Percentiles rank a stretch among this genome's conserved stretches.
Conservation (phyloP, 208 protist species). For the Wallacemonas sp. region DNA sequence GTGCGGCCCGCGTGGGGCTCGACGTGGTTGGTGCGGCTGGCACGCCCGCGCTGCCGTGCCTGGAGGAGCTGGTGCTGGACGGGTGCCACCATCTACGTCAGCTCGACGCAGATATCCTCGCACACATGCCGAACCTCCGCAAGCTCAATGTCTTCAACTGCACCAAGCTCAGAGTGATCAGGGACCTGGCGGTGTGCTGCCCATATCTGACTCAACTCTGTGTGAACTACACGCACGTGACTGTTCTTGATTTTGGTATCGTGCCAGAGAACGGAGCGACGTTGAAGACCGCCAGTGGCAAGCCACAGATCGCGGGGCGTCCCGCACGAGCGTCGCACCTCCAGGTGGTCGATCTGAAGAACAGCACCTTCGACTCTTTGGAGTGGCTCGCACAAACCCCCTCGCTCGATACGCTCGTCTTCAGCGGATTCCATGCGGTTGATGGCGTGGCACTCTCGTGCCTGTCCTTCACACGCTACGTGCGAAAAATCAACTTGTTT, state of each 20-base stretch:
- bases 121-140: slow-evolving; percentile 11
- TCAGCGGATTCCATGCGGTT: slow-evolving; percentile 1
- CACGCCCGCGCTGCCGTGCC: not conserved
- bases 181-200: slow-evolving; percentile 6
- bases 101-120: not conserved
- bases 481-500: not conserved
- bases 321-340: not conserved
- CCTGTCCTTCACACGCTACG: not conserved
- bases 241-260: not conserved
- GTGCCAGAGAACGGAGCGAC: not conserved
- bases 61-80: slow-evolving; percentile 12
- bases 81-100: slow-evolving; percentile 9
- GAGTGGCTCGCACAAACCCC: not conserved
- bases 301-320: too few relatives aligned
- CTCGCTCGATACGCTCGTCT: not conserved
- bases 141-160: slow-evolving; percentile 15
- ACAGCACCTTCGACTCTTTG: not conserved
- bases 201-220: slow-evolving; percentile 5
- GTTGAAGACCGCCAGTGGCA: too few relatives aligned
- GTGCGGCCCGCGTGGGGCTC: not conserved
- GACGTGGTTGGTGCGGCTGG: not conserved
- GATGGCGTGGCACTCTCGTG: not conserved
- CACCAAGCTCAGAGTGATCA: slow-evolving; percentile 4
- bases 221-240: not conserved
- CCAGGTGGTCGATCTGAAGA: not conserved